phyloP scores from a whole-genome alignment of 2,329 filamentous ascomycete genomes.

The Fusarium xyrophilum region DNA sequence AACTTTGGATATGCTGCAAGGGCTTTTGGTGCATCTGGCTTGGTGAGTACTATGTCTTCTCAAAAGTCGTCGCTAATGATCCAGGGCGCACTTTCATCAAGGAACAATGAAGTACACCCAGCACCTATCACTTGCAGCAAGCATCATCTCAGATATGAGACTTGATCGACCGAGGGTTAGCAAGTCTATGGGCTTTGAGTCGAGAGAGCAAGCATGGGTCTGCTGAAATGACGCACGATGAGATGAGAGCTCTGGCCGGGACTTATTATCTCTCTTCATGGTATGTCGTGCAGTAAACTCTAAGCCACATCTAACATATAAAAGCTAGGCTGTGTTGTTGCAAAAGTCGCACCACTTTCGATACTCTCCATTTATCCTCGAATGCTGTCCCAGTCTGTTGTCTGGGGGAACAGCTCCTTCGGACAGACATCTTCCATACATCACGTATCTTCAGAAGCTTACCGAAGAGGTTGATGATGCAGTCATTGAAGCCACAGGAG shows the following conservation, averaged over 20 bases:
- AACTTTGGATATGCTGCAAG: conserved; percentile 43
- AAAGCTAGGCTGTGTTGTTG: conserved; percentile 37
- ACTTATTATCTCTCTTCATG: conserved; percentile 45
- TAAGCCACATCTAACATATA: background rate
- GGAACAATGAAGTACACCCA: conserved; percentile 41
- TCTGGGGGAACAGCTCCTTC: conserved; percentile 16
- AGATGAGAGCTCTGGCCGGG: conserved; percentile 43
- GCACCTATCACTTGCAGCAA: conserved; percentile 43
- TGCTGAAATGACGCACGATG: conserved; percentile 37
- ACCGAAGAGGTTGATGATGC: conserved; percentile 44
- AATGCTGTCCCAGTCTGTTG: conserved; percentile 36
- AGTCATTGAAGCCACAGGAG: conserved; percentile 19
- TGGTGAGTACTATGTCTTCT: conserved; percentile 34
- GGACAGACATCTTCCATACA: conserved; percentile 43
- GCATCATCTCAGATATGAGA: conserved; percentile 44
- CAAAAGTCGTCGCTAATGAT: conserved; percentile 5
- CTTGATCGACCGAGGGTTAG: conserved; percentile 41
- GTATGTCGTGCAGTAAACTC: conserved; percentile 7
- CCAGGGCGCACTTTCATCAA: conserved; percentile 46
- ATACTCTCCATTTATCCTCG: conserved; percentile 40
- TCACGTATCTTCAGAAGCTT: conserved; percentile 43
- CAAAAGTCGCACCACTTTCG: conserved; percentile 44
- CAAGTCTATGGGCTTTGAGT: conserved; percentile 42
- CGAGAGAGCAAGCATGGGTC: conserved; percentile 24
- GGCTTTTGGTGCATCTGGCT: conserved; percentile 43